These are phyloP conservation scores for Papilionanthe hybrid DNA, from an alignment of 116 monocot species.

Conservation along the genomic window DNA sequence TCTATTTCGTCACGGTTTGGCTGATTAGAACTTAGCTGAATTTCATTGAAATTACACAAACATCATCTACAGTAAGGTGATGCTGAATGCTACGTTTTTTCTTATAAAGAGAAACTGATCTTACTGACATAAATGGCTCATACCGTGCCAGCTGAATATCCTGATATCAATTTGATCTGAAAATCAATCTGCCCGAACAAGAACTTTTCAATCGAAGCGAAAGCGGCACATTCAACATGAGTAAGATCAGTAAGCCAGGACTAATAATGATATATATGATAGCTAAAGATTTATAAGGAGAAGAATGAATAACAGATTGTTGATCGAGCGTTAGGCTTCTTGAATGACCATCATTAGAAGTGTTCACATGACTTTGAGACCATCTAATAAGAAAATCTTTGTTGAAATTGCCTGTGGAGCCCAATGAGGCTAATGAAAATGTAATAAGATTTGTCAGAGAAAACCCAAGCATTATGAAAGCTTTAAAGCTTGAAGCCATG, in stretches of 20 bases:
- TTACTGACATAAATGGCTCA: slow-evolving; percentile 44
- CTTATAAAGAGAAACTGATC: neutral
- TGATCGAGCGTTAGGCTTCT: slow-evolving; percentile 57
- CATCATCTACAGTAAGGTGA: neutral
- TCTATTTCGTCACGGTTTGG: slow-evolving; percentile 53
- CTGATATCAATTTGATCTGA: slow-evolving; percentile 50
- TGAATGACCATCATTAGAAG: slow-evolving; percentile 42
- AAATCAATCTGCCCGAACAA: slow-evolving; percentile 46
- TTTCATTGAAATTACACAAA: neutral
- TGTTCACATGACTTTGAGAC: slow-evolving; percentile 53
- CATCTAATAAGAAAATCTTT: slow-evolving; percentile 49
- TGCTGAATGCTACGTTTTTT: neutral
- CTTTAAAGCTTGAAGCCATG: slow-evolving; percentile 6
- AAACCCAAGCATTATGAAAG: slow-evolving; percentile 6
- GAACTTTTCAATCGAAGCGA: slow-evolving; percentile 40
- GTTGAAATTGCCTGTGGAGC: slow-evolving; percentile 50
- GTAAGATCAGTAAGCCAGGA: neutral
- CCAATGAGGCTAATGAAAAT: slow-evolving; percentile 18
- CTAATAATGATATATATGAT: neutral
- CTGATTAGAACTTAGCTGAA: slow-evolving; percentile 36
- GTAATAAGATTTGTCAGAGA: slow-evolving; percentile 11
- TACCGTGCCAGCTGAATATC: slow-evolving; percentile 48
- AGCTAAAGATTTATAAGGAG: neutral
- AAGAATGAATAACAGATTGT: slow-evolving; percentile 38
- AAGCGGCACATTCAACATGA: slow-evolving; percentile 20